Percentiles rank a stretch among this genome's conserved stretches.
Evolutionary conservation across 495 filamentous ascomycete genomes (phyloP).

Genomic region (Platismatia glauca): DNA sequence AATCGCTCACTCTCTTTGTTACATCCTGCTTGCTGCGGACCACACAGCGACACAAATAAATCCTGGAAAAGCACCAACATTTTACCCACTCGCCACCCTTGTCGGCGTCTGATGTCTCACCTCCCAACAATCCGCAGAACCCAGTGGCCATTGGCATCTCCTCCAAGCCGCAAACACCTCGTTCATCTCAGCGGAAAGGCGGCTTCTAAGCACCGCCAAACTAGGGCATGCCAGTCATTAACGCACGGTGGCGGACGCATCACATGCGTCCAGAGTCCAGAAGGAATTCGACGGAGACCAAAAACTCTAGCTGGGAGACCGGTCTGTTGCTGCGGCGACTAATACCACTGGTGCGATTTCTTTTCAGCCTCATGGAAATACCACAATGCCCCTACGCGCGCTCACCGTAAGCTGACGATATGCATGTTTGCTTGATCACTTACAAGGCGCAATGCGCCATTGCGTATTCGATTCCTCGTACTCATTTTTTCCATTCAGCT

Average conservation of each 20-base stretch:
- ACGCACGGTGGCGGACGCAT: background rate
- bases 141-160: background rate
- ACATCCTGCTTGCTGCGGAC: background rate
- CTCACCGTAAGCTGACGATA: background rate
- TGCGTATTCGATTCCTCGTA: background rate
- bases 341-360: background rate
- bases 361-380: background rate
- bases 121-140: background rate
- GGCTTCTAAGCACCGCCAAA: background rate
- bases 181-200: background rate
- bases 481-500: background rate
- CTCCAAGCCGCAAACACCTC: background rate
- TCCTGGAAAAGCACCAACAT: slow-evolving; percentile 10
- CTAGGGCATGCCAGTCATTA: background rate
- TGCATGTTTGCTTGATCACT: background rate
- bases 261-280: background rate
- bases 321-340: background rate
- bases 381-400: background rate
- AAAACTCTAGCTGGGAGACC: background rate
- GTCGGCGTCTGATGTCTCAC: background rate
- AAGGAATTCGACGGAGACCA: background rate
- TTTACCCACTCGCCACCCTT: background rate
- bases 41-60: background rate
- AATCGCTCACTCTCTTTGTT: background rate
- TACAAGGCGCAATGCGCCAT: background rate